phyloP scores from a whole-genome alignment of 2,329 filamentous ascomycete genomes.

The Aureobasidium namibiae region DNA sequence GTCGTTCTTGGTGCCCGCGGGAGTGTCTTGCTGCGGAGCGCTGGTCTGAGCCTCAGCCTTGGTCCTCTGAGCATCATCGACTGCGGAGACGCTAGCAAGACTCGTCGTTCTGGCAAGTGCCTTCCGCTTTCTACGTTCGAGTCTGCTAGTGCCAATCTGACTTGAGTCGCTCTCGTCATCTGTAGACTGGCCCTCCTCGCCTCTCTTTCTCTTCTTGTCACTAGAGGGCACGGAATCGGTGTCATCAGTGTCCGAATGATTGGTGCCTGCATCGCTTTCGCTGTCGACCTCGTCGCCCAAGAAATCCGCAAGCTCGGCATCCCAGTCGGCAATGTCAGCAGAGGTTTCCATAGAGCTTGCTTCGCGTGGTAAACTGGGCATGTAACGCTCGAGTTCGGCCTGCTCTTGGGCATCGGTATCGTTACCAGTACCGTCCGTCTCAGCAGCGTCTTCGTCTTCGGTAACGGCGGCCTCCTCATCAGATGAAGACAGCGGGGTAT shows the following conservation, averaged over 20 bases:
- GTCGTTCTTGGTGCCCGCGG: conserved; percentile 28
- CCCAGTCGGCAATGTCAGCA: conserved; percentile 39
- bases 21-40: conserved; percentile 31
- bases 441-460: conserved; percentile 27
- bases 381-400: conserved; percentile 36
- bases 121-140: conserved; percentile 41
- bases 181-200: conserved; percentile 27
- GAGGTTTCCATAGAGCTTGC: conserved; percentile 25
- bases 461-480: conserved; percentile 36
- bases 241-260: conserved; percentile 19
- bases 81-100: conserved; percentile 34
- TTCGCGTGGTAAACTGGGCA: conserved; percentile 35
- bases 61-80: conserved; percentile 24
- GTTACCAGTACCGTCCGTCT: conserved; percentile 17
- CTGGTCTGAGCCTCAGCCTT: conserved; percentile 27
- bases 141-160: conserved; percentile 24
- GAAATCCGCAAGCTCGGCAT: conserved; percentile 71
- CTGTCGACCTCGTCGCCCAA: conserved; percentile 45
- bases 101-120: conserved; percentile 40
- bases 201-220: conserved; percentile 25
- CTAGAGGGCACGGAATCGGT: conserved; percentile 20
- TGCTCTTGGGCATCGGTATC: conserved; percentile 15
- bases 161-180: conserved; percentile 34
- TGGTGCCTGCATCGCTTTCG: conserved; percentile 35
- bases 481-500: conserved; percentile 32